Conservation (phyloP, 495 filamentous ascomycete species). For the Aspergillus wentii region DNA sequence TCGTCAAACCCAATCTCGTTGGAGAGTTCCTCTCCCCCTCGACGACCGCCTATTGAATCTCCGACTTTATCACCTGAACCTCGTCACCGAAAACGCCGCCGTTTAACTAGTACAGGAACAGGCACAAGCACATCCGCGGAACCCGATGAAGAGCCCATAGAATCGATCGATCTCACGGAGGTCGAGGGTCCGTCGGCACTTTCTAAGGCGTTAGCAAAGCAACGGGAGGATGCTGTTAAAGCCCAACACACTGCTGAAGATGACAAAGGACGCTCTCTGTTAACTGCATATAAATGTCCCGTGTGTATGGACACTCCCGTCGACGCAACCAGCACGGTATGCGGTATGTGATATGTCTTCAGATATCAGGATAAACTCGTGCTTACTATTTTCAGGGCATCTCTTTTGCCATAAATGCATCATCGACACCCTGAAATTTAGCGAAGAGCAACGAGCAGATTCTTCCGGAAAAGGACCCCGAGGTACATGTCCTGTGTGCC, state of each 20-base stretch:
- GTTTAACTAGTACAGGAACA: conserved; percentile 16
- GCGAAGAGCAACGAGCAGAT: conserved; percentile 37
- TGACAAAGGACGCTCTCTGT: conserved; percentile 38
- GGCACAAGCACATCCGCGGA: conserved; percentile 7
- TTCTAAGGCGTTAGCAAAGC: conserved; percentile 44
- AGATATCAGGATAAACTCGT: conserved; percentile 1
- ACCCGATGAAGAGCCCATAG: conserved; percentile 34
- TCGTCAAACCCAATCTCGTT: not conserved
- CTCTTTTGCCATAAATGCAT: conserved; percentile 83
- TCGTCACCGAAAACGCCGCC: conserved; percentile 20
- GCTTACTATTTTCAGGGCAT: conserved; percentile 53
- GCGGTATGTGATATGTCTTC: conserved; percentile 55
- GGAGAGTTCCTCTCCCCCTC: conserved; percentile 1
- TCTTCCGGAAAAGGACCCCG: conserved; percentile 18
- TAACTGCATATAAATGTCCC: conserved; percentile 60
- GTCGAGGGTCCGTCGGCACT: conserved; percentile 43
- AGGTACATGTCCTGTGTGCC: conserved; percentile 44
- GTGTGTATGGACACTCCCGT: conserved; percentile 81
- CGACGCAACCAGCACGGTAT: conserved; percentile 72
- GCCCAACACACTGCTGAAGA: conserved; percentile 49
- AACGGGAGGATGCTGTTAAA: conserved; percentile 42
- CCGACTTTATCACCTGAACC: conserved; percentile 6
- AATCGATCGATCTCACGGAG: conserved; percentile 60
- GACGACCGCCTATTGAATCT: conserved; percentile 2
- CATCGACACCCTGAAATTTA: conserved; percentile 64